phyloP scores from a whole-genome alignment of 139 green algal genomes.

The Picochlorum sp. region DNA sequence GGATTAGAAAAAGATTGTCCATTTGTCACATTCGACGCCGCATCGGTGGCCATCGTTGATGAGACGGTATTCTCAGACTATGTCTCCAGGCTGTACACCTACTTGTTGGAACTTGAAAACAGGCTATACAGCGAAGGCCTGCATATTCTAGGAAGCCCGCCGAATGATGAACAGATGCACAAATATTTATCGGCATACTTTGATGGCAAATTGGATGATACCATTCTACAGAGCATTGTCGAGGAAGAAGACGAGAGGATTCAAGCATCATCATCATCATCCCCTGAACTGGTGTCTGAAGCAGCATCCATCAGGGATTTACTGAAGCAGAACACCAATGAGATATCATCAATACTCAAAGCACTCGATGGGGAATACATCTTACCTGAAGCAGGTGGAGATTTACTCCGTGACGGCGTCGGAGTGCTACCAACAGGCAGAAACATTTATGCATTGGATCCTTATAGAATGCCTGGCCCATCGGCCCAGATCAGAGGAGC shows the following conservation, averaged over 20 bases:
- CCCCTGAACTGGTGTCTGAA: conserved; percentile 41
- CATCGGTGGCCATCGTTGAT: conserved; percentile 20
- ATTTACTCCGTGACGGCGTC: conserved; percentile 89
- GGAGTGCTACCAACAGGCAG: conserved; percentile 91
- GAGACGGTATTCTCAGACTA: conserved; percentile 59
- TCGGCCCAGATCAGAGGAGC: conserved; percentile 67
- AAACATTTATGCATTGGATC: conserved; percentile 97
- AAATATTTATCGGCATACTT: conserved; percentile 72
- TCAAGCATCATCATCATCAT: neutral
- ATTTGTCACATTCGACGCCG: conserved; percentile 21
- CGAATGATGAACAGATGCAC: conserved; percentile 35
- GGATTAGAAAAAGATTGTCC: conserved; percentile 70
- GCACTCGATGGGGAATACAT: conserved; percentile 86
- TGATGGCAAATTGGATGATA: conserved; percentile 45
- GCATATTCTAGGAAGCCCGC: conserved; percentile 76
- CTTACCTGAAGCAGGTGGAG: conserved; percentile 75
- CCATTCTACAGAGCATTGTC: conserved; percentile 53
- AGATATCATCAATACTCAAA: conserved; percentile 56
- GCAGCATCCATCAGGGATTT: conserved; percentile 72
- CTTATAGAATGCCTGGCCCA: conserved; percentile 90
- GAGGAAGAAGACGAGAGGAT: neutral
- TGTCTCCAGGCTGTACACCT: conserved; percentile 62
- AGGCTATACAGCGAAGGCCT: conserved; percentile 93
- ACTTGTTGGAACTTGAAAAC: conserved; percentile 85
- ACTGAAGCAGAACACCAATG: conserved; percentile 73